Evolutionary conservation across 805 yeast species (phyloP).

Genomic region (Yarrowia divulgata): DNA sequence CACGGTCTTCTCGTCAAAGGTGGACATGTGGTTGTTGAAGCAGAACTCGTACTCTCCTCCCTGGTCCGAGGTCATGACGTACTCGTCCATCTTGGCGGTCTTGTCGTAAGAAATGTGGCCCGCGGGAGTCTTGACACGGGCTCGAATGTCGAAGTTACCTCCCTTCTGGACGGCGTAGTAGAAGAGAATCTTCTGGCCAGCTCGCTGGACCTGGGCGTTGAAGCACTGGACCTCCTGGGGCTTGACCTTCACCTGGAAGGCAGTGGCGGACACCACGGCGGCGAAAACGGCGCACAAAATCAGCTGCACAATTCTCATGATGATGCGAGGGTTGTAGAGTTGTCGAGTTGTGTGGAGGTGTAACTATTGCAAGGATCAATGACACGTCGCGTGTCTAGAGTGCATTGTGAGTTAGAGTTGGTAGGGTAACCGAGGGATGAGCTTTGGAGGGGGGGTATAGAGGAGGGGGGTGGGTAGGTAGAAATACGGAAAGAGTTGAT

Average conservation of each 20-base stretch:
- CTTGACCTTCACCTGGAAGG: constrained; percentile 70
- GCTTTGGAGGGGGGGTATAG: no score
- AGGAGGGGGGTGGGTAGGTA: no score
- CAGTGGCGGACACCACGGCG: constrained; percentile 37
- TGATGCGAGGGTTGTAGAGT: constrained; percentile 6
- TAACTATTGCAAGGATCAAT: constrained; percentile 19
- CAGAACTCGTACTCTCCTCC: constrained; percentile 89
- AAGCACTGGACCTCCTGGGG: constrained; percentile 78
- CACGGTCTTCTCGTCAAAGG: constrained; percentile 80
- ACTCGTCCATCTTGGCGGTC: constrained; percentile 81
- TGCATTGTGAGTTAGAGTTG: constrained; percentile 29
- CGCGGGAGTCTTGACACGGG: constrained; percentile 62
- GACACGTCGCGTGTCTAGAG: constrained; percentile 37
- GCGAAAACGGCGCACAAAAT: constrained; percentile 36
- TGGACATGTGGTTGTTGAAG: constrained; percentile 80
- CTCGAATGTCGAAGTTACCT: constrained; percentile 81
- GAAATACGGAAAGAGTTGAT: not conserved
- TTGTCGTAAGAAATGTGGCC: constrained; percentile 62
- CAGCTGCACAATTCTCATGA: constrained; percentile 36
- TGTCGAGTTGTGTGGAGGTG: not conserved
- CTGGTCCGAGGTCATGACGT: constrained; percentile 67
- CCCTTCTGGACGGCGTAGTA: constrained; percentile 86
- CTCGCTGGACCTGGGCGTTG: constrained; percentile 69
- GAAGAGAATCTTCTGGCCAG: constrained; percentile 68
- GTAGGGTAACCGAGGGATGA: constrained; percentile 23